These are phyloP conservation scores for Stenocarpella maydis DNA, from an alignment of 2,329 filamentous ascomycete genomes.

Conservation along the genomic window DNA sequence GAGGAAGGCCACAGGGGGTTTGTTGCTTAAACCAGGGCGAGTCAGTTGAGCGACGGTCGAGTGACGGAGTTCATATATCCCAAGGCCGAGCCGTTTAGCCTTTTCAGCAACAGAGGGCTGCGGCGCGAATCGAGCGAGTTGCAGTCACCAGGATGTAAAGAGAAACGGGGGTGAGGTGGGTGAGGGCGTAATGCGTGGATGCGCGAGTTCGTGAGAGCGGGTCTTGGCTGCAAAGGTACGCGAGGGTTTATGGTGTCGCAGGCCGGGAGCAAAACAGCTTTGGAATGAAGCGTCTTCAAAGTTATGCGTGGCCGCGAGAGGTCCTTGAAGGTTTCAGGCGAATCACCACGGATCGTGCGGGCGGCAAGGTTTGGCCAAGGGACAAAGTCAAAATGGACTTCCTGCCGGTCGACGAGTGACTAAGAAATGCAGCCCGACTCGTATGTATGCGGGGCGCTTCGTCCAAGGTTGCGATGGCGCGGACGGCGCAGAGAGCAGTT, in stretches of 20 bases:
- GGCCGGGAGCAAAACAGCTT: conserved; percentile 4
- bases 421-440: conserved; percentile 15
- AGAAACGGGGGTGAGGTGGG: background rate
- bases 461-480: conserved; percentile 2
- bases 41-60: conserved; percentile 1
- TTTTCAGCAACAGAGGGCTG: background rate
- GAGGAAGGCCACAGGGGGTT: conserved; percentile 13
- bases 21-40: conserved; percentile 17
- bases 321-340: conserved; percentile 19
- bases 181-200: no score
- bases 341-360: conserved; percentile 21
- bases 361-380: conserved; percentile 16
- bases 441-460: conserved; percentile 11
- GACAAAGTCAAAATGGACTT: conserved; percentile 12
- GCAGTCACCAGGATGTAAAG: conserved; percentile 18
- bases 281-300: conserved; percentile 8
- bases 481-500: background rate
- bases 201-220: background rate
- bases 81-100: background rate
- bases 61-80: background rate
- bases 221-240: conserved; percentile 3
- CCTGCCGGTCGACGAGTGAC: conserved; percentile 2
- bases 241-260: background rate
- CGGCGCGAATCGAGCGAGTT: background rate
- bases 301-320: background rate